Percentiles rank a stretch among this genome's conserved stretches.
Conservation (phyloP, 1,284 basidiomycete species). For the Ceratobasidium sp. region DNA sequence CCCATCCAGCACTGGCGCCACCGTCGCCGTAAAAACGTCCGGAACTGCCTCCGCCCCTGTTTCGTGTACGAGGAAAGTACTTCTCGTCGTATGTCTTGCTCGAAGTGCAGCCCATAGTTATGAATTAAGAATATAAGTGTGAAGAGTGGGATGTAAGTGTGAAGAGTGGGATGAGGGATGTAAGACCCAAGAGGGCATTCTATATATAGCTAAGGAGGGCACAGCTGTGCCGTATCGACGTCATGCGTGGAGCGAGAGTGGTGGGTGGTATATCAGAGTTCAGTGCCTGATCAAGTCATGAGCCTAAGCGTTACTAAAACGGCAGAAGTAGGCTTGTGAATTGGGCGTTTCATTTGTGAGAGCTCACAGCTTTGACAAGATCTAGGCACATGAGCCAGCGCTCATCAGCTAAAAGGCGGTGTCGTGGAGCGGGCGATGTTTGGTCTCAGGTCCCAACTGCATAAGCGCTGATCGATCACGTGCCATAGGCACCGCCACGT, state of each 20-base stretch:
- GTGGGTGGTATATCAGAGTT: too few relatives aligned
- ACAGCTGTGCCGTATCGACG: neutral
- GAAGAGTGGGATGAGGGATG: neutral
- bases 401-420: too few relatives aligned
- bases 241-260: neutral
- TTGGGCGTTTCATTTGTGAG: too few relatives aligned
- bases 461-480: neutral
- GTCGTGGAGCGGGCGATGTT: neutral
- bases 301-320: neutral
- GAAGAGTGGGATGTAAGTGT: neutral
- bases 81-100: constrained; percentile 14
- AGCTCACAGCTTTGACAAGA: too few relatives aligned
- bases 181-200: neutral
- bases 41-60: neutral
- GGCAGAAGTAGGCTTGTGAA: too few relatives aligned
- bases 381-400: too few relatives aligned
- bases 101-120: constrained; percentile 5
- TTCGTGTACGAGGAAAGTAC: neutral
- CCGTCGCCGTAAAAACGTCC: too few relatives aligned
- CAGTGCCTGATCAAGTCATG: neutral
- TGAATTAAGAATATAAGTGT: too few relatives aligned
- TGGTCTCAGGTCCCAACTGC: neutral
- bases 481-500: neutral
- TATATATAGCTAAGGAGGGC: neutral
- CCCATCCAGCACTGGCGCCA: neutral